These are phyloP conservation scores for Marchantia paleacea DNA, from an alignment of 225 moss, liverwort and hornwort species.

Conservation along the genomic window DNA sequence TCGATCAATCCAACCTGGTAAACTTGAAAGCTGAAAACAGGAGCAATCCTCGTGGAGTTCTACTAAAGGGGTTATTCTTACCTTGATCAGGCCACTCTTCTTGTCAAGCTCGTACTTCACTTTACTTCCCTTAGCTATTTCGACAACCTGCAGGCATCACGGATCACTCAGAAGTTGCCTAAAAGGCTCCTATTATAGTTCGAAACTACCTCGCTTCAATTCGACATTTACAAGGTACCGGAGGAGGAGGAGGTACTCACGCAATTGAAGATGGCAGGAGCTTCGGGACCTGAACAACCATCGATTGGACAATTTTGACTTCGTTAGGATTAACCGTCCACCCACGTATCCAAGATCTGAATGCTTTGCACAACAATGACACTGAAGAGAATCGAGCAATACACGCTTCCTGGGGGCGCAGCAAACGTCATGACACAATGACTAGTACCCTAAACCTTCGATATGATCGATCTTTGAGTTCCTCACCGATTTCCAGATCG, in stretches of 20 bases:
- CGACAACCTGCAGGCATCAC: slow-evolving; percentile 62
- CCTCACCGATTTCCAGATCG: slow-evolving; percentile 87
- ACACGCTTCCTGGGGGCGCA: too few relatives aligned
- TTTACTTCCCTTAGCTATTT: slow-evolving; percentile 93
- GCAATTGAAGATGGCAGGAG: slow-evolving; percentile 79
- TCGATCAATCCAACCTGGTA: too few relatives aligned
- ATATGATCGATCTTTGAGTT: background rate
- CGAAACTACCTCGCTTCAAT: background rate
- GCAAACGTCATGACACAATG: too few relatives aligned
- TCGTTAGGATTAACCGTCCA: background rate
- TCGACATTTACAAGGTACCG: background rate
- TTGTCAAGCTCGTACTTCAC: slow-evolving; percentile 98
- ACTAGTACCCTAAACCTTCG: background rate
- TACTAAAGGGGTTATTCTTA: slow-evolving; percentile 4
- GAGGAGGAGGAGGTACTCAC: slow-evolving; percentile 37
- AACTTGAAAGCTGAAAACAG: too few relatives aligned
- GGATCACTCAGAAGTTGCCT: background rate
- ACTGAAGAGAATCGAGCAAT: background rate
- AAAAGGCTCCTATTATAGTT: background rate
- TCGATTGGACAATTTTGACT: background rate
- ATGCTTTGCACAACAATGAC: background rate
- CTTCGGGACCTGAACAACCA: slow-evolving; percentile 66
- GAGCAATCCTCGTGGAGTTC: too few relatives aligned
- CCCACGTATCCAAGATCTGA: background rate
- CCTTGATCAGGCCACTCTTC: slow-evolving; percentile 95